A percentile compares a stretch with the other conserved stretches of the same genome.
phyloP scores from a whole-genome alignment of 2,329 filamentous ascomycete genomes.

The Aspergillus pseudoviridinutans region DNA sequence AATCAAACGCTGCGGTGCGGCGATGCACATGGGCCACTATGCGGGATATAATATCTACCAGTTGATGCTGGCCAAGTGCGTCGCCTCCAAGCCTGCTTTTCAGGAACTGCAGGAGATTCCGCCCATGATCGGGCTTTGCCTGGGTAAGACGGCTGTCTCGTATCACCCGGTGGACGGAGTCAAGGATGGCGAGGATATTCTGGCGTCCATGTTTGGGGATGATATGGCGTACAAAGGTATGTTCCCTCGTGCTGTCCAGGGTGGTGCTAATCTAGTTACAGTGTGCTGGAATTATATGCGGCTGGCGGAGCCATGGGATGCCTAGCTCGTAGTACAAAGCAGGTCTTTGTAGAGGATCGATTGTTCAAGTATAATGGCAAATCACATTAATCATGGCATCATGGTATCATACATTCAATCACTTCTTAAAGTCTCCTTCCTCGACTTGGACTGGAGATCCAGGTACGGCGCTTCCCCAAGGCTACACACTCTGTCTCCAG shows the following conservation, averaged over 20 bases:
- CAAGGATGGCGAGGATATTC: conserved; percentile 10
- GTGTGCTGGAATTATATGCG: conserved; percentile 56
- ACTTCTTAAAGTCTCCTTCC: conserved; percentile 33
- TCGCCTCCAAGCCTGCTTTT: conserved; percentile 39
- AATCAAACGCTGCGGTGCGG: conserved; percentile 73
- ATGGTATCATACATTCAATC: neutral
- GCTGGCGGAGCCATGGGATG: conserved; percentile 35
- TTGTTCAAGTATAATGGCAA: neutral
- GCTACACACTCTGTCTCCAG: conserved; percentile 49
- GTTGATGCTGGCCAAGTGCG: conserved; percentile 48
- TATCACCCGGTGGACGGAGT: conserved; percentile 58
- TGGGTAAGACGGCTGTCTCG: conserved; percentile 65
- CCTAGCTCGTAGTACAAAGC: neutral
- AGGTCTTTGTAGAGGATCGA: neutral
- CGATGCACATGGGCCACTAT: conserved; percentile 69
- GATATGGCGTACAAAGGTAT: conserved; percentile 64
- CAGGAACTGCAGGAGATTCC: conserved; percentile 52
- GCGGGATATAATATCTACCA: conserved; percentile 66
- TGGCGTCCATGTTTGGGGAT: conserved; percentile 58
- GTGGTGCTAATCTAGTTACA: conserved; percentile 21
- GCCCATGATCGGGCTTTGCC: conserved; percentile 66
- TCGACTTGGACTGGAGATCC: conserved; percentile 38
- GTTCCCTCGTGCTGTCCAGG: conserved; percentile 26
- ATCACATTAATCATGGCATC: neutral
- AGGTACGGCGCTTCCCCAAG: conserved; percentile 52